These are phyloP conservation scores for Pholiota conissans DNA, from an alignment of 768 basidiomycete genomes.

Conservation along the genomic window DNA sequence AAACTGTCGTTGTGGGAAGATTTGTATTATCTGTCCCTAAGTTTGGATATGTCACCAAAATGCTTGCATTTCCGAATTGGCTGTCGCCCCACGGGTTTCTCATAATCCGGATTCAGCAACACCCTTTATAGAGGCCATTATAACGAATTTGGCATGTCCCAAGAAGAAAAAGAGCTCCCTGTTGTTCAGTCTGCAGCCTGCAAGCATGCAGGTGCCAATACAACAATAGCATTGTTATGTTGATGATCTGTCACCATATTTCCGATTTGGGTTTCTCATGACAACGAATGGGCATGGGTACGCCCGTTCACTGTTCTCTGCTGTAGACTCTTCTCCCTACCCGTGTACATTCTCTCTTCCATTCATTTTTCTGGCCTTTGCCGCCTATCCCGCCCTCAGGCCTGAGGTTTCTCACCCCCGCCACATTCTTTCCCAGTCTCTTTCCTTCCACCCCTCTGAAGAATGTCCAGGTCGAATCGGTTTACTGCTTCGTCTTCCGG, in stretches of 20 bases:
- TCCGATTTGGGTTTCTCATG: constrained; percentile 4
- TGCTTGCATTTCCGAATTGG: too few relatives aligned
- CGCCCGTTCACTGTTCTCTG: neutral
- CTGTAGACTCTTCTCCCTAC: neutral
- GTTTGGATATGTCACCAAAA: too few relatives aligned
- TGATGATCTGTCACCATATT: constrained; percentile 3
- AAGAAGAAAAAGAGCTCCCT: too few relatives aligned
- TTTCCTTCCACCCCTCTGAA: constrained; percentile 3
- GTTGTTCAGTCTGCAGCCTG: too few relatives aligned
- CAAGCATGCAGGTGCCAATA: neutral
- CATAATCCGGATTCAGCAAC: too few relatives aligned
- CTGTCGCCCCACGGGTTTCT: too few relatives aligned
- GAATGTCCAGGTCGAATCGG: constrained; percentile 8
- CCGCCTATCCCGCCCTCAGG: neutral
- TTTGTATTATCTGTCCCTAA: too few relatives aligned
- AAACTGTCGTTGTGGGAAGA: too few relatives aligned
- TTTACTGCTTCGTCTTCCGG: constrained; percentile 7
- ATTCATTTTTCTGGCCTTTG: neutral
- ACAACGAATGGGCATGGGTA: constrained; percentile 4
- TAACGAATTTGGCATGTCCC: too few relatives aligned
- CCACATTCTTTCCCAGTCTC: constrained; percentile 4
- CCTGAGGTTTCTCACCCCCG: neutral
- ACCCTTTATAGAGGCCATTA: too few relatives aligned
- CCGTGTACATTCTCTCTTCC: neutral
- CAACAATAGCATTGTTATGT: constrained; percentile 5